phyloP scores from a whole-genome alignment of 768 basidiomycete species.

The Tylopilus balloui region DNA sequence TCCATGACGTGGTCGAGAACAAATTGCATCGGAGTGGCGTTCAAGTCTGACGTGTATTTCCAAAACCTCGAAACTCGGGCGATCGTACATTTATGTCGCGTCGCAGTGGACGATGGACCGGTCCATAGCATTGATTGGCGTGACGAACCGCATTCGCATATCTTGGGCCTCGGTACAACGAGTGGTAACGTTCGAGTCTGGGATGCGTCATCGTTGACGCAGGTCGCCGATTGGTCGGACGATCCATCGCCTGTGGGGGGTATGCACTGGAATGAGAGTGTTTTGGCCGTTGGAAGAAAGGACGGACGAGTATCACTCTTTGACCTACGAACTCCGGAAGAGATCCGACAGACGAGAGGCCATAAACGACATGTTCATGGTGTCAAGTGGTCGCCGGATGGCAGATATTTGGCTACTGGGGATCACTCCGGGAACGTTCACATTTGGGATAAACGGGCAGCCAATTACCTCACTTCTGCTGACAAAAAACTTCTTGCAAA shows the following conservation, averaged over 20 bases:
- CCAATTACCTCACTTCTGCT: conserved; percentile 27
- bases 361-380: conserved; percentile 35
- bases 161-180: conserved; percentile 51
- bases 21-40: conserved; percentile 62
- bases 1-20: conserved; percentile 58
- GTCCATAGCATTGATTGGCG: conserved; percentile 53
- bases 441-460: conserved; percentile 41
- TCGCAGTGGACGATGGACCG: conserved; percentile 32
- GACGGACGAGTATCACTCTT: conserved; percentile 37
- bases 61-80: conserved; percentile 55
- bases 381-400: conserved; percentile 40
- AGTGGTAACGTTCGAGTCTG: conserved; percentile 50
- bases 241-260: conserved; percentile 35
- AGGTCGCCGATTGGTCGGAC: conserved; percentile 33
- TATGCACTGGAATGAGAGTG: conserved; percentile 37
- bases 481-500: conserved; percentile 38
- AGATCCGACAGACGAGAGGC: conserved; percentile 27
- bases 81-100: conserved; percentile 48
- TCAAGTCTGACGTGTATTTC: conserved; percentile 54
- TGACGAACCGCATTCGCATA: conserved; percentile 34
- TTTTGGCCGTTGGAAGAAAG: conserved; percentile 38
- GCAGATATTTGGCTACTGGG: conserved; percentile 37
- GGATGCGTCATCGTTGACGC: conserved; percentile 38
- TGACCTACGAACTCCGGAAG: conserved; percentile 33
- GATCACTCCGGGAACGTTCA: conserved; percentile 40